Evolutionary conservation across 257 asterid genomes (phyloP).

Genomic region (Nicotiana sylvestris): DNA sequence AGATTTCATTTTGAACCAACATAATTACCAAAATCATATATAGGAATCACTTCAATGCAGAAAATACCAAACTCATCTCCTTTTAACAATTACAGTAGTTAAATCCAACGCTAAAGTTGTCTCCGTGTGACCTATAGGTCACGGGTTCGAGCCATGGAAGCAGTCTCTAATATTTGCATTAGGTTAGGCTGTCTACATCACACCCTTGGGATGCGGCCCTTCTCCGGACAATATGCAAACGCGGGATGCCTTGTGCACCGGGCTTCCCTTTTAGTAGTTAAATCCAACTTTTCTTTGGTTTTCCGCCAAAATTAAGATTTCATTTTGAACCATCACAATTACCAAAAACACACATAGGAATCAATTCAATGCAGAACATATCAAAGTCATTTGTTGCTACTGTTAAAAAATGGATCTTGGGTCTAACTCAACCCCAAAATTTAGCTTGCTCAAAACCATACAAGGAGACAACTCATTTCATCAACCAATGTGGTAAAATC

Average conservation of each 20-base stretch:
- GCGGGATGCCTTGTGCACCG: too few relatives aligned
- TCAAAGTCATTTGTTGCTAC: neutral
- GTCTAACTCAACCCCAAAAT: too few relatives aligned
- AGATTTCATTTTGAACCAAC: neutral
- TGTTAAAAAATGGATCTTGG: too few relatives aligned
- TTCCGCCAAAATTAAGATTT: neutral
- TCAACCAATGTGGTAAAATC: too few relatives aligned
- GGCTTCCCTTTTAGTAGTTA: neutral
- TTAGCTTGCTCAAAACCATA: too few relatives aligned
- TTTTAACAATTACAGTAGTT: neutral
- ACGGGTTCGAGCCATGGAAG: too few relatives aligned
- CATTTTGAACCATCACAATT: neutral
- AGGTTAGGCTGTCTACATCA: too few relatives aligned
- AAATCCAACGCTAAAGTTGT: neutral
- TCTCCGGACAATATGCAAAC: too few relatives aligned
- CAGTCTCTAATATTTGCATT: too few relatives aligned
- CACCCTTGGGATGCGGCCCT: too few relatives aligned
- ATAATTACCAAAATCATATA: neutral
- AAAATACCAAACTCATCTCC: neutral
- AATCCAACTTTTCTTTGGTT: neutral
- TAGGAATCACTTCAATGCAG: neutral
- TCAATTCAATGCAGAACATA: neutral
- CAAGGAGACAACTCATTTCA: too few relatives aligned
- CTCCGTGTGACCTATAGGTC: too few relatives aligned
- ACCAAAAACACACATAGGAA: neutral